Evolutionary conservation across 2,329 filamentous ascomycete genomes (phyloP), one percentile per base, ranked within the genome.

Genomic region (Botrytis aclada): DNA sequence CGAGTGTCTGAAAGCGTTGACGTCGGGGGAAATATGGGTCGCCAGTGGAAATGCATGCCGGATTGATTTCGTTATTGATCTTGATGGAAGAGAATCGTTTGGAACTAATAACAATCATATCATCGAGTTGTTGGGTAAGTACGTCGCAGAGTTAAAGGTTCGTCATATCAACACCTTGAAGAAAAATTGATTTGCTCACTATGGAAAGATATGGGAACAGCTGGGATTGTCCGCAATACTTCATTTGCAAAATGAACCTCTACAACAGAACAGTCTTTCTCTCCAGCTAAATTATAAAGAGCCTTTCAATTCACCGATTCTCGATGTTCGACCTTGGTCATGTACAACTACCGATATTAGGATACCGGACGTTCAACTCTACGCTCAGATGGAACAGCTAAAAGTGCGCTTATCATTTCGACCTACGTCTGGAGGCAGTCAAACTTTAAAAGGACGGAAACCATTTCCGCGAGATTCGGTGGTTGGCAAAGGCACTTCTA

Each of bases 181-280:
- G 4, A 29, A 29, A 54, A 41, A 2, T 25, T 43, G 51, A 16
- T 70, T 34, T 70, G 20, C 71, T 76, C 47, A 78, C 47, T 63
- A 60, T 62, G 29, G 14, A 10, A 69, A 80, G 79, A 66, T 79
- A 70, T 80, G 79, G 79, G 69, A 71, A 69, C 75, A 77, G 29
- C 71, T 80, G 12, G 76, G 69, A 34, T 63, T 81, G 16, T 78
- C 74, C 22, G 60, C 76, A 4, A 70, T 73, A 29, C 74, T 78
- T 43, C 60, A 63, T 14, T 10, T 29, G 43, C 66, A 58, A 34
- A n/a, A 63, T 34, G 37, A 41, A 12, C 14, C 20, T 29, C 10
- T 22, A 16, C 16, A 47, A n/a, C 32, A 29, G 8, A 43, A 60
- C 37, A 45, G 43, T 41, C 39, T 79, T 29, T 77, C 72, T 29